phyloP scores from a whole-genome alignment of 148 eudicot species.

The Pouteria glomerata region DNA sequence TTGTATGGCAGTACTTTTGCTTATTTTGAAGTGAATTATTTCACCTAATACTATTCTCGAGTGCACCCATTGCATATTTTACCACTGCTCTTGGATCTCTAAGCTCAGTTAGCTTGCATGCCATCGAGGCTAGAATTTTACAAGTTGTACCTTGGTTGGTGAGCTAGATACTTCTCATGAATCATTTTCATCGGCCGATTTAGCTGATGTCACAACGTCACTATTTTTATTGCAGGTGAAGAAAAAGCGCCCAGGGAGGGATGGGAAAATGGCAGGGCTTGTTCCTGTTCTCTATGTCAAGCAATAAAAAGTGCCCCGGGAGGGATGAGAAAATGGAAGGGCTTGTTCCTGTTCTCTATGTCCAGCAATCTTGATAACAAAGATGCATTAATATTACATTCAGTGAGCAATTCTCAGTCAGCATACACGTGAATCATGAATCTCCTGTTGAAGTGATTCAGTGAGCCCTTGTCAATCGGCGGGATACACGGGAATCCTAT shows the following conservation, averaged over 20 bases:
- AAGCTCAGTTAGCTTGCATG: neutral
- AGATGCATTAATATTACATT: neutral
- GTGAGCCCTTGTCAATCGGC: too few relatives aligned
- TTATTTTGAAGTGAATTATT: too few relatives aligned
- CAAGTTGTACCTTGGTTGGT: neutral
- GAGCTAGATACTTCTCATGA: neutral
- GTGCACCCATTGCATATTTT: neutral
- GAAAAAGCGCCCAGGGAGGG: conserved; percentile 91
- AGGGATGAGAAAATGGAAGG: conserved; percentile 93
- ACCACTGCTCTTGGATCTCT: neutral
- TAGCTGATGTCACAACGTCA: neutral
- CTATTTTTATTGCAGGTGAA: conserved; percentile 49
- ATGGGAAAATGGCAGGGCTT: conserved; percentile 81
- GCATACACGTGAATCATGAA: neutral
- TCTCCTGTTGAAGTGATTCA: neutral
- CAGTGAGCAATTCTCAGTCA: neutral
- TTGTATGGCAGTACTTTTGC: neutral
- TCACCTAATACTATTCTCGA: neutral
- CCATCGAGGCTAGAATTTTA: neutral
- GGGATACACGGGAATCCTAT: neutral
- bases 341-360: conserved; percentile 85
- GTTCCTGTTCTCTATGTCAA: conserved; percentile 88
- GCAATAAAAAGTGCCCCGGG: too few relatives aligned
- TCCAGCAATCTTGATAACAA: conserved; percentile 52
- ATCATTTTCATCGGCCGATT: neutral